These are phyloP conservation scores for Geotrichum bryndzae DNA, from an alignment of 1,139 yeast species.

Conservation along the genomic window DNA sequence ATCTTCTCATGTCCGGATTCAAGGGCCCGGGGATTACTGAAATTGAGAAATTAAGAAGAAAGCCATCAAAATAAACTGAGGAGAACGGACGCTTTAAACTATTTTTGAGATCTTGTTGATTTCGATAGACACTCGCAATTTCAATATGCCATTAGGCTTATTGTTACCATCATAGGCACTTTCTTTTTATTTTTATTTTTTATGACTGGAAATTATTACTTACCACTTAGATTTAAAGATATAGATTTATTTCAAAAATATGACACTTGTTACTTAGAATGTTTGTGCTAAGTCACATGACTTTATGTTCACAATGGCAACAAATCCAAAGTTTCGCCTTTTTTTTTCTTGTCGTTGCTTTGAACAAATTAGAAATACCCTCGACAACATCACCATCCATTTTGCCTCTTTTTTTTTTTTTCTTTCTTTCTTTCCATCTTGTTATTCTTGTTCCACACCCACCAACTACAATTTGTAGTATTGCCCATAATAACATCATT, in stretches of 20 bases:
- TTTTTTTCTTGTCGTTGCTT: not conserved
- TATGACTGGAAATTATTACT: not conserved
- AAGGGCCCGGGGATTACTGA: not conserved
- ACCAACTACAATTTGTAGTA: not conserved
- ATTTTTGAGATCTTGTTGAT: not conserved
- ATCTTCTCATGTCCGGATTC: not conserved
- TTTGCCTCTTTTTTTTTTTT: not conserved
- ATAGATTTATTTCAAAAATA: too few species aligned
- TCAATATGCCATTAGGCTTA: too few species aligned
- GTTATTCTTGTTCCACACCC: not conserved
- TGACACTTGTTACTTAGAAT: not conserved
- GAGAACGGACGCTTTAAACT: not conserved
- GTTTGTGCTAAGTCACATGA: not conserved
- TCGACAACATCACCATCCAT: not conserved
- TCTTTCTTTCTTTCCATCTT: not conserved
- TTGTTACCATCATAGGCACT: not conserved
- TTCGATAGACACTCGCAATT: too few species aligned
- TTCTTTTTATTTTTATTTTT: not conserved
- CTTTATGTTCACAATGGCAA: not conserved
- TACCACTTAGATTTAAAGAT: not conserved
- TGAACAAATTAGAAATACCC: not conserved
- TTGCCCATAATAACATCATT: not conserved
- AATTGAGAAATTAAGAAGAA: not conserved
- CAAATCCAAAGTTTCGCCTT: not conserved
- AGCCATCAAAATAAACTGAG: not conserved